Base-by-base conservation (phyloP, 306 rosid genomes). In the Benincasa hispida region DNA sequence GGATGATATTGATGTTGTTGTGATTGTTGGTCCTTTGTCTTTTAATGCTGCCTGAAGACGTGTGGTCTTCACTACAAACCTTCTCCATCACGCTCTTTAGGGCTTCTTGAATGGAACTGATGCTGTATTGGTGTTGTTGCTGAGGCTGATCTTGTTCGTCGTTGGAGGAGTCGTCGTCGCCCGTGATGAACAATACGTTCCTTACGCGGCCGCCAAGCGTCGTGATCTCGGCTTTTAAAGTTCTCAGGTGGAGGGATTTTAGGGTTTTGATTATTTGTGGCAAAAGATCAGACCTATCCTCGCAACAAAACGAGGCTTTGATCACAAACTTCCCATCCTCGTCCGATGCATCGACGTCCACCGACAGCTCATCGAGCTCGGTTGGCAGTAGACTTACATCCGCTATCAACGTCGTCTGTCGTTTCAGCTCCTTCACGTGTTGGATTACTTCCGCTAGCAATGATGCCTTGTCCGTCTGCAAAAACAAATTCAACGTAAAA, bases 391-490 rank as follows among this genome's bases (percentile, higher is more conserved):
- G 80, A 82, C 88, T 93, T 2, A 87, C 87, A 68, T 93, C 98
- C 0, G 88, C 93, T 53, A 91, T 91, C 53, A 89, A 30, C 0
- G 97, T 88, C 0, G 98, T 93, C 76, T 93, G 89, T 9, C 91
- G 88, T 80, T 93, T 93, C 50, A 93, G 87, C 81, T 91, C 97
- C 82, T 91, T 93, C 67, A 93, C 93, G 56, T 91, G 98, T 57
- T 93, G 91, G 51, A 93, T 93, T 69, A 93, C 98, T 79, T 93
- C 98, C 0, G 97, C 98, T 1, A 93, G 72, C 48, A 93, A 76
- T 1, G 98, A 93, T 32, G 98, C 98, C 76, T 93, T 93, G 81
- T 93, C 98, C 54, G 98, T 93, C 98, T 92, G 47, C 41, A 66
- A 19, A 5, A 30, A 22, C 39, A 6, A 39, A 39, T 39, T 8